Conservation (phyloP, 257 asterid species). For the Primulina eburnea region DNA sequence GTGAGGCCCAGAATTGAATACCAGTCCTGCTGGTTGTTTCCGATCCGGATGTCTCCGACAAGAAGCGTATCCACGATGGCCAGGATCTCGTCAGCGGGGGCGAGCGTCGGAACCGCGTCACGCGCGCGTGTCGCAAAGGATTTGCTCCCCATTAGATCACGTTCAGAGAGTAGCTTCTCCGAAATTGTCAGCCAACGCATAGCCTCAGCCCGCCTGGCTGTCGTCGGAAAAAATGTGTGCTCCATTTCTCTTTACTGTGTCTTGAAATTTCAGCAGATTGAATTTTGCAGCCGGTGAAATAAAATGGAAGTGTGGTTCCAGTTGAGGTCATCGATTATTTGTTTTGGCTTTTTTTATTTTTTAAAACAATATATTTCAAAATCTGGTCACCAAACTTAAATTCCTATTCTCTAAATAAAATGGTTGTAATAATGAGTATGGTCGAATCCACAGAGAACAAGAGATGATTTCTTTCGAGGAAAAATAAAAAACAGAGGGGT, state of each 20-base stretch:
- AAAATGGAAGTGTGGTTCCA: too few species aligned
- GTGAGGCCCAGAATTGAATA: constrained; percentile 56
- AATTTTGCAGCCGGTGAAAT: too few species aligned
- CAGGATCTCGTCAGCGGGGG: constrained; percentile 55
- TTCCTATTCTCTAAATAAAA: too few species aligned
- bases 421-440: too few species aligned
- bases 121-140: constrained; percentile 71
- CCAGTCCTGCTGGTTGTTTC: constrained; percentile 57
- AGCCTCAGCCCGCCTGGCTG: constrained; percentile 54
- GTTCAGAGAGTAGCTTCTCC: constrained; percentile 53
- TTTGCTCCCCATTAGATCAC: constrained; percentile 59
- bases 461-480: too few species aligned
- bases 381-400: too few species aligned
- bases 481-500: too few species aligned
- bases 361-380: too few species aligned
- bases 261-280: too few species aligned
- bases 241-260: constrained; percentile 37
- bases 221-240: constrained; percentile 47
- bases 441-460: too few species aligned
- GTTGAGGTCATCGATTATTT: too few species aligned
- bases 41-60: constrained; percentile 62
- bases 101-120: constrained; percentile 53
- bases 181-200: constrained; percentile 64
- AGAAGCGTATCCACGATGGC: constrained; percentile 69
- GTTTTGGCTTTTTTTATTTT: too few species aligned